Evolutionary conservation across 768 basidiomycete species (phyloP).

Genomic region (Boletus pseudo-olivaceus): DNA sequence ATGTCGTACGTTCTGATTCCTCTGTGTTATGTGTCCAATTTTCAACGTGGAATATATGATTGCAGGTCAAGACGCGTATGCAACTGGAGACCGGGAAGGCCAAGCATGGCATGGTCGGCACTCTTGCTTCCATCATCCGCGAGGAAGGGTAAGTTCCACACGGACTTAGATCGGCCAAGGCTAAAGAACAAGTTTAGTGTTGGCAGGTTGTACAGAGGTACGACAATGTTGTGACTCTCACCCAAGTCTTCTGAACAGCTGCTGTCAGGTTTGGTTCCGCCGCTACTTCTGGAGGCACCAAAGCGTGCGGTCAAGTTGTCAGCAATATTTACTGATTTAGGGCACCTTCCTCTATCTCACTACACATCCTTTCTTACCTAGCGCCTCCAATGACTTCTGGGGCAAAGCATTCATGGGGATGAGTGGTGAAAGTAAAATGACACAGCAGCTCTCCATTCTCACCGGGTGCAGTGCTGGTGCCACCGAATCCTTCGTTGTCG

Average conservation of each 20-base stretch:
- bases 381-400: constrained; percentile 94
- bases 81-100: constrained; percentile 89
- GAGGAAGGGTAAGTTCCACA: constrained; percentile 75
- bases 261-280: constrained; percentile 79
- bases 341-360: neutral
- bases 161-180: neutral
- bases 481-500: constrained; percentile 92
- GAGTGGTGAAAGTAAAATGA: constrained; percentile 80
- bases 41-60: constrained; percentile 6
- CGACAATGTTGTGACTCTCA: neutral
- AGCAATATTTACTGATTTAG: constrained; percentile 22
- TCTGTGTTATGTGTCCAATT: neutral
- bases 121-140: constrained; percentile 76
- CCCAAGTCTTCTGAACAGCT: neutral
- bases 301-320: constrained; percentile 97
- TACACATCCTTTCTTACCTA: constrained; percentile 21
- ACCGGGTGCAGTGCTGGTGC: constrained; percentile 96
- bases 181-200: constrained; percentile 39
- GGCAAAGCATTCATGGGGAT: constrained; percentile 68
- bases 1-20: constrained; percentile 67
- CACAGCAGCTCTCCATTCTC: constrained; percentile 77
- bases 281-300: constrained; percentile 92
- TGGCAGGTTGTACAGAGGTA: constrained; percentile 87
- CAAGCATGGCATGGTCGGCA: constrained; percentile 74
- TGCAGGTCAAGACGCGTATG: constrained; percentile 95